A percentile compares a stretch with the other conserved stretches of the same genome.
phyloP scores from a whole-genome alignment of 148 eudicot genomes.

The Rhododendron mucronatum region DNA sequence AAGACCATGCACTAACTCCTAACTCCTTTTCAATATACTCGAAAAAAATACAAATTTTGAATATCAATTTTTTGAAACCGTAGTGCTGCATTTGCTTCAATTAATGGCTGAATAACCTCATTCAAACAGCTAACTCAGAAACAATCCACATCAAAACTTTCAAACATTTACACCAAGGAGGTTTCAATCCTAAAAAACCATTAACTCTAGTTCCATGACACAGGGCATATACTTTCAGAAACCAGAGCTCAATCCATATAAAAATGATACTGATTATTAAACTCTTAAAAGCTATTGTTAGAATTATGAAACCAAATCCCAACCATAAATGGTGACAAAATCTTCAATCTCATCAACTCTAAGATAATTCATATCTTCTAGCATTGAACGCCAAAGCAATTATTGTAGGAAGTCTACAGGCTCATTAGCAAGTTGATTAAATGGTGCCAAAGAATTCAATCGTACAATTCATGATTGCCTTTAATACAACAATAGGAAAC shows the following conservation, averaged over 20 bases:
- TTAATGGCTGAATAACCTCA: background rate
- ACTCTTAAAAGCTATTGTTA: background rate
- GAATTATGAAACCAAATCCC: background rate
- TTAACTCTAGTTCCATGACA: background rate
- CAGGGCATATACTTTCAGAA: background rate
- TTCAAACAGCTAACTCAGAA: background rate
- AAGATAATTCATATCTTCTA: background rate
- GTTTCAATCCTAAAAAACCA: background rate
- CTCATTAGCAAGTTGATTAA: background rate
- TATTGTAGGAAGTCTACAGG: background rate
- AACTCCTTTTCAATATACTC: background rate
- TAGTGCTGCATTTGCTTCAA: background rate
- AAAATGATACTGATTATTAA: too few relatives aligned
- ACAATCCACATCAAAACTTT: too few relatives aligned
- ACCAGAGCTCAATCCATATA: background rate
- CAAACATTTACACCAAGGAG: background rate
- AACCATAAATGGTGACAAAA: background rate
- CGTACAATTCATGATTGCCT: background rate
- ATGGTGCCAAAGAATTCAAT: background rate
- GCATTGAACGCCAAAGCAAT: background rate
- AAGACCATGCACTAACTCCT: background rate
- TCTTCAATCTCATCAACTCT: background rate
- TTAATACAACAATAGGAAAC: background rate
- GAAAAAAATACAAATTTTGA: background rate
- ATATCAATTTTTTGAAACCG: background rate